These are phyloP conservation scores for Multifurca ochricompacta DNA, from an alignment of 768 basidiomycete genomes.

Conservation along the genomic window DNA sequence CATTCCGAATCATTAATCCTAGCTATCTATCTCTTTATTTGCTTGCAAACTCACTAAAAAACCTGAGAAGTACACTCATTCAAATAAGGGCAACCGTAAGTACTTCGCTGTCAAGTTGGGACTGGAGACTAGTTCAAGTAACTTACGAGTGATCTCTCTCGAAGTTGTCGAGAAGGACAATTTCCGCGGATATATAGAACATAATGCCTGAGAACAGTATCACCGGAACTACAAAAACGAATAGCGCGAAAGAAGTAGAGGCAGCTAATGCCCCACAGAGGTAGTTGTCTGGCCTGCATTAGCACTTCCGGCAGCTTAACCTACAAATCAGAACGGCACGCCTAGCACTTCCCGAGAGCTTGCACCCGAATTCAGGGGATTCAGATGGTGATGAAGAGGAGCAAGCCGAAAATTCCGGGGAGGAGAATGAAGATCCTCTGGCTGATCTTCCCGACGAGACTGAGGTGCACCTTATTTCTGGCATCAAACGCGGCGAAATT, in stretches of 20 bases:
- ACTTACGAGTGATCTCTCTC: not conserved
- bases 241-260: not conserved
- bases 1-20: too few species aligned
- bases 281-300: not conserved
- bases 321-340: constrained; percentile 15
- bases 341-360: constrained; percentile 11
- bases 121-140: not conserved
- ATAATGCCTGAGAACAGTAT: constrained; percentile 8
- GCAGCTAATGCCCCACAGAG: not conserved
- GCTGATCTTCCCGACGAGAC: constrained; percentile 78
- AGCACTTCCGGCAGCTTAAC: not conserved
- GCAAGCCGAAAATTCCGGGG: constrained; percentile 29
- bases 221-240: not conserved
- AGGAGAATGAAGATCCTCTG: constrained; percentile 47
- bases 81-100: not conserved
- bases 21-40: not conserved
- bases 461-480: constrained; percentile 43
- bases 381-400: constrained; percentile 50
- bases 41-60: not conserved
- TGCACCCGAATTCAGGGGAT: constrained; percentile 23
- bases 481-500: not conserved
- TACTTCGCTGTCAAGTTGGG: not conserved
- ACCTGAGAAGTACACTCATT: not conserved
- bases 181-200: constrained; percentile 1
- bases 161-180: not conserved